Conservation (phyloP, 2,329 filamentous ascomycete genomes). For the Apiospora rasikravindrae region DNA sequence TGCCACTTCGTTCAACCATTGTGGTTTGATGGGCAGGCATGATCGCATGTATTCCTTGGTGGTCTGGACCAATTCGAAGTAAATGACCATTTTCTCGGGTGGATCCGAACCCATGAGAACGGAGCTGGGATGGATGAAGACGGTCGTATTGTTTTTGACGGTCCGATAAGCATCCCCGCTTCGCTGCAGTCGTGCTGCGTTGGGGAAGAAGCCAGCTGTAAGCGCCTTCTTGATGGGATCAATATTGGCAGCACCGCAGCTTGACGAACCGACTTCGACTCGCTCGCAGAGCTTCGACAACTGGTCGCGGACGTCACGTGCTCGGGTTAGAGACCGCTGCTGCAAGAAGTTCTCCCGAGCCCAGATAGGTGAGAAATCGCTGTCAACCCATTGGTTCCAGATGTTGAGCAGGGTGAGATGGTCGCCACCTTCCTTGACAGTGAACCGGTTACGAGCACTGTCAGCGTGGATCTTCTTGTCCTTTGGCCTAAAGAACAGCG, state of each 20-base stretch:
- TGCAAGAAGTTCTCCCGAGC: constrained; percentile 92
- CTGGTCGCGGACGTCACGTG: constrained; percentile 91
- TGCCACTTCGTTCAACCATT: constrained; percentile 87
- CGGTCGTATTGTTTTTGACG: constrained; percentile 86
- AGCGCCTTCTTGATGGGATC: constrained; percentile 85
- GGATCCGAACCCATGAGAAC: constrained; percentile 81
- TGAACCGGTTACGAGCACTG: constrained; percentile 86
- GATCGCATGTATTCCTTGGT: constrained; percentile 93
- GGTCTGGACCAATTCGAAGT: constrained; percentile 82
- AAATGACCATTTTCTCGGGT: constrained; percentile 80
- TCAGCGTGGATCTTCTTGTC: constrained; percentile 98
- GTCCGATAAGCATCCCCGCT: constrained; percentile 89
- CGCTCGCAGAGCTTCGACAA: constrained; percentile 90
- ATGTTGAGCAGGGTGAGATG: constrained; percentile 88
- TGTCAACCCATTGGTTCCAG: constrained; percentile 94
- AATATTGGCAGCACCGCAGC: constrained; percentile 72
- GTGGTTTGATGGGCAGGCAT: constrained; percentile 81
- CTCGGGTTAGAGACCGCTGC: constrained; percentile 85
- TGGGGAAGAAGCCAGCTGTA: constrained; percentile 92
- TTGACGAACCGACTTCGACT: constrained; percentile 79
- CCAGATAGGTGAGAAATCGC: constrained; percentile 88
- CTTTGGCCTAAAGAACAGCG: constrained; percentile 92
- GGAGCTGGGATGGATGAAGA: constrained; percentile 89
- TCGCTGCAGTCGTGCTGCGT: constrained; percentile 82
- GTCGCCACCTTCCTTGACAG: constrained; percentile 88